Evolutionary conservation across 345 rosid genomes (phyloP).

Genomic region (Dipteronia dyeriana): DNA sequence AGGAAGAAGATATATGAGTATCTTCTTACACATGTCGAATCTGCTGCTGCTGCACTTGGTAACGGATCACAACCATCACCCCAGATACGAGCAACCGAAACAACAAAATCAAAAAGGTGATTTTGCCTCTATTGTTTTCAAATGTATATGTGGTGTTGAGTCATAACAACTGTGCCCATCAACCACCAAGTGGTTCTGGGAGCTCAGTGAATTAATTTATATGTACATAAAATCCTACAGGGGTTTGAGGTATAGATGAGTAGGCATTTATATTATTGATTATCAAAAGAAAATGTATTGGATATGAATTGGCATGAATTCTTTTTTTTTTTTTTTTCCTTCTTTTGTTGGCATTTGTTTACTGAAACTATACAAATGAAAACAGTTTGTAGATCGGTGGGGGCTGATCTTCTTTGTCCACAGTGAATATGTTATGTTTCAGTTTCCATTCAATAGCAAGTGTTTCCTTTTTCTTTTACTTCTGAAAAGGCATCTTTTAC

Average conservation of each 20-base stretch:
- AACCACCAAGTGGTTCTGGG: no score
- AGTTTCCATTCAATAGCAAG: not conserved
- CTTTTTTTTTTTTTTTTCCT: not conserved
- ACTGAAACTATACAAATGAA: slow-evolving; percentile 17
- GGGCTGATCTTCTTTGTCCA: not conserved
- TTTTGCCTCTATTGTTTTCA: not conserved
- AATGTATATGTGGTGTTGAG: not conserved
- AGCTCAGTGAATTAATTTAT: no score
- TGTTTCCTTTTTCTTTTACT: not conserved
- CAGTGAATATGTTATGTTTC: slow-evolving; percentile 12
- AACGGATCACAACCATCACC: slow-evolving; percentile 62
- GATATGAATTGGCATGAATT: slow-evolving; percentile 14
- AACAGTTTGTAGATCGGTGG: slow-evolving; percentile 16
- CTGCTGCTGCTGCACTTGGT: slow-evolving; percentile 92
- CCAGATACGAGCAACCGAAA: slow-evolving; percentile 29
- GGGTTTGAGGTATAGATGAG: slow-evolving; percentile 10
- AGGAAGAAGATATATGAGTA: slow-evolving; percentile 90
- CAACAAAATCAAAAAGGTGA: slow-evolving; percentile 62
- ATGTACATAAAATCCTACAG: no score
- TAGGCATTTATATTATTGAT: not conserved
- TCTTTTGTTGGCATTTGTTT: slow-evolving; percentile 14
- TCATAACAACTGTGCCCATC: no score
- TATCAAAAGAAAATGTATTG: slow-evolving; percentile 20
- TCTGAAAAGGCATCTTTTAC: not conserved
- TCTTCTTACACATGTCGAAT: slow-evolving; percentile 88